Conservation (phyloP, 2,329 filamentous ascomycete genomes). For the Colletotrichum spaethianum region DNA sequence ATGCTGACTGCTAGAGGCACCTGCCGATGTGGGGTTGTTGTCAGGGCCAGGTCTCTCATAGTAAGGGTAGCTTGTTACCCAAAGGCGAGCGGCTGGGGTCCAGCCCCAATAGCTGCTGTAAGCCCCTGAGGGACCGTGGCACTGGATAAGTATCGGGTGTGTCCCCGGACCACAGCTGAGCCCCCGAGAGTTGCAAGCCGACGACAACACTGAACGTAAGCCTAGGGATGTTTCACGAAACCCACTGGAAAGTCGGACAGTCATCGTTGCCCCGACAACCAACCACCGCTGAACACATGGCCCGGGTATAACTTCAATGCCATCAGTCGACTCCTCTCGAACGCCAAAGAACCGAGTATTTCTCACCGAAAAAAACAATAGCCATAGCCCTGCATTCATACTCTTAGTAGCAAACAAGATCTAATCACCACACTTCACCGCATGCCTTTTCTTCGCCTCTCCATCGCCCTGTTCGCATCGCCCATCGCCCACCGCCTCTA, state of each 20-base stretch:
- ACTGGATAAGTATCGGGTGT: slow-evolving; percentile 2
- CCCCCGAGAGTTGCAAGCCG: not conserved
- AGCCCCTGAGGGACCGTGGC: not conserved
- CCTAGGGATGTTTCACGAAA: slow-evolving; percentile 11
- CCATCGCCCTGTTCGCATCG: not conserved
- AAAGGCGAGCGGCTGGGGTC: not conserved
- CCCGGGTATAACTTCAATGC: slow-evolving; percentile 34
- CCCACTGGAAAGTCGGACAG: slow-evolving; percentile 13
- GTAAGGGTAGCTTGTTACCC: not conserved
- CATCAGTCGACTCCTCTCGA: slow-evolving; percentile 6
- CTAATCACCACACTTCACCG: slow-evolving; percentile 11
- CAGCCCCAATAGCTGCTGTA: not conserved
- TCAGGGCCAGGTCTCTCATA: not conserved
- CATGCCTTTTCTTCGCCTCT: slow-evolving; percentile 15
- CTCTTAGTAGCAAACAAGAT: slow-evolving; percentile 17
- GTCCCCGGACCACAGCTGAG: not conserved
- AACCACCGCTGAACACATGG: slow-evolving; percentile 36
- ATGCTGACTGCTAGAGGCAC: not conserved
- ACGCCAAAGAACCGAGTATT: not conserved
- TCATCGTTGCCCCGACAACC: slow-evolving; percentile 40
- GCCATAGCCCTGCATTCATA: slow-evolving; percentile 24
- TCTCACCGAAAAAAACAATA: not conserved
- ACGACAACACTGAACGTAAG: not conserved
- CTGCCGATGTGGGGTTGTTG: slow-evolving; percentile 6
- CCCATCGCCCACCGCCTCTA: not conserved